Percentiles rank a stretch among this genome's conserved stretches.
These are phyloP conservation scores for Mucuna pruriens DNA, from an alignment of 306 rosid species.

Conservation along the genomic window DNA sequence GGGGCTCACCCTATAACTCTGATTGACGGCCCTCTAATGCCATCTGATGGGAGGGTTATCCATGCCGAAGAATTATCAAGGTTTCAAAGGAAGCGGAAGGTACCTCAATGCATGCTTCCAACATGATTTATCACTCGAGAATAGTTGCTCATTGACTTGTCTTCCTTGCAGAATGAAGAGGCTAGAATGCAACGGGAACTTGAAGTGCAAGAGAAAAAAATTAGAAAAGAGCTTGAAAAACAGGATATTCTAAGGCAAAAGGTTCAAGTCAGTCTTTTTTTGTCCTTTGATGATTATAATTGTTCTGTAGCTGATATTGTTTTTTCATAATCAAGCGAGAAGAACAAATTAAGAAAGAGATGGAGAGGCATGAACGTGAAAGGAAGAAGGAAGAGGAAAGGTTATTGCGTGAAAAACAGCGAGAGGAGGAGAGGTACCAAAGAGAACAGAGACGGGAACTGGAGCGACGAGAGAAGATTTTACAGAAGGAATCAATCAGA, in stretches of 20 bases:
- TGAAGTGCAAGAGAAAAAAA: slow-evolving; percentile 78
- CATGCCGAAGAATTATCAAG: slow-evolving; percentile 58
- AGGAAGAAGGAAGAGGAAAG: slow-evolving; percentile 83
- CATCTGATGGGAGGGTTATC: slow-evolving; percentile 49
- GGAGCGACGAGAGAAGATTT: slow-evolving; percentile 66
- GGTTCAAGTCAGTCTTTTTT: slow-evolving; percentile 47
- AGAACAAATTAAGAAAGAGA: slow-evolving; percentile 71
- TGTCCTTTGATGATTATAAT: background rate
- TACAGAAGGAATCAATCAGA: slow-evolving; percentile 73
- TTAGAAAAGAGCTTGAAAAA: slow-evolving; percentile 74
- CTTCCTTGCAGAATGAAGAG: slow-evolving; percentile 61
- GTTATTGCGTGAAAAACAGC: slow-evolving; percentile 73
- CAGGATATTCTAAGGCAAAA: slow-evolving; percentile 79
- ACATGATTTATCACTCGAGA: slow-evolving; percentile 12
- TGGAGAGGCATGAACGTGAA: slow-evolving; percentile 78
- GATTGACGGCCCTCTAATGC: slow-evolving; percentile 46
- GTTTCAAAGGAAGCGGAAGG: slow-evolving; percentile 74
- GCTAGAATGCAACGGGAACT: slow-evolving; percentile 69
- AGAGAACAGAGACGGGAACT: slow-evolving; percentile 81
- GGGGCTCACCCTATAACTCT: slow-evolving; percentile 55
- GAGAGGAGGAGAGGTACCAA: slow-evolving; percentile 72
- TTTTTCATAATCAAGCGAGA: slow-evolving; percentile 58
- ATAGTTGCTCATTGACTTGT: slow-evolving; percentile 31
- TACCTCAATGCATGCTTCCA: slow-evolving; percentile 31
- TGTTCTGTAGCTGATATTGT: slow-evolving; percentile 37